Percentiles rank a stretch among this genome's conserved stretches.
These are phyloP conservation scores for Gossypium stocksii DNA, from an alignment of 345 rosid species.

Conservation along the genomic window DNA sequence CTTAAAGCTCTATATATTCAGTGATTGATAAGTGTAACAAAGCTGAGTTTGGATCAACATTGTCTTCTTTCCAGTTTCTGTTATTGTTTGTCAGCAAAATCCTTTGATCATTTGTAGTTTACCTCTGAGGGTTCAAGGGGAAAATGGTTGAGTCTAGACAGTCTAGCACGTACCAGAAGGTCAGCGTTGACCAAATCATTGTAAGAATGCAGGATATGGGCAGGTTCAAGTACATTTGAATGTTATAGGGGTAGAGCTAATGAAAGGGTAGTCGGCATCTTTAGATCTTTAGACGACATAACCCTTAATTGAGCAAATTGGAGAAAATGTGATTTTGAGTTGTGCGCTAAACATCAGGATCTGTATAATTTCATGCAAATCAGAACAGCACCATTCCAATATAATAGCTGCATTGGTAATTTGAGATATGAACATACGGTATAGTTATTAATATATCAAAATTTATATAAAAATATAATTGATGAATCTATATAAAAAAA, in stretches of 20 bases:
- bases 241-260: background rate
- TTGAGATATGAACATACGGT: background rate
- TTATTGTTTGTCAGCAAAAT: background rate
- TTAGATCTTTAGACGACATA: background rate
- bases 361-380: background rate
- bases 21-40: background rate
- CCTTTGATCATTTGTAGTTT: background rate
- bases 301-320: background rate
- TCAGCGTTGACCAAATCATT: background rate
- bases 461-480: too few species aligned
- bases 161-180: background rate
- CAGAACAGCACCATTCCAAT: background rate
- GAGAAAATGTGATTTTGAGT: background rate
- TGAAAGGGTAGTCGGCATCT: background rate
- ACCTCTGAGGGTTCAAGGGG: background rate
- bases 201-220: too few species aligned
- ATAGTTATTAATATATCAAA: too few species aligned
- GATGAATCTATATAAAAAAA: too few species aligned
- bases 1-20: background rate
- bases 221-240: background rate
- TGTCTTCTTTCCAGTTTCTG: background rate
- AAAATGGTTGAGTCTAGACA: background rate
- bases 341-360: background rate
- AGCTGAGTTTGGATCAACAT: background rate
- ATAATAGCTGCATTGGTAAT: background rate